phyloP scores from a whole-genome alignment of 768 basidiomycete genomes.

The Exsudoporus frostii region DNA sequence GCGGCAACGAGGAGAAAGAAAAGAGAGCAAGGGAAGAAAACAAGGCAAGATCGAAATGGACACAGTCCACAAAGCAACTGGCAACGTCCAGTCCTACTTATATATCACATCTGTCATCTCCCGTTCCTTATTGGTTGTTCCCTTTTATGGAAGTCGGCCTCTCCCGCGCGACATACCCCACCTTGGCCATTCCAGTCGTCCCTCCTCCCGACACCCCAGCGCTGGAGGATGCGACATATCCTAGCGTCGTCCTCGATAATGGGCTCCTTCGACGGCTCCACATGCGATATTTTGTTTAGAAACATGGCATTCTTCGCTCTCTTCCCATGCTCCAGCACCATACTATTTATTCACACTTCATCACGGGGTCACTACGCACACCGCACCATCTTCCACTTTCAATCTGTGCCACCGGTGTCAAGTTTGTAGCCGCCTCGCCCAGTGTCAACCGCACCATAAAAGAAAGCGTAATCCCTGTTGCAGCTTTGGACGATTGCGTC shows the following conservation, averaged over 20 bases:
- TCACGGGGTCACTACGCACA: background rate
- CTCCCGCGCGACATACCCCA: background rate
- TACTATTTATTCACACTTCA: background rate
- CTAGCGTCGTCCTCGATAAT: background rate
- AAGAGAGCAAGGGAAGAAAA: background rate
- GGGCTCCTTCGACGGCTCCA: background rate
- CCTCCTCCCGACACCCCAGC: background rate
- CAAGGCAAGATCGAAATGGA: slow-evolving; percentile 13
- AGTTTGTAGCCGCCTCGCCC: background rate
- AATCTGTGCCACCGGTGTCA: background rate
- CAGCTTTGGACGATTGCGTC: background rate
- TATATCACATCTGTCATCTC: background rate
- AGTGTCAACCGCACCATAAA: background rate
- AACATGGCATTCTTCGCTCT: background rate
- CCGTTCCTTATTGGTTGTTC: background rate
- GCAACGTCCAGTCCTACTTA: background rate
- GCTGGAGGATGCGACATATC: background rate
- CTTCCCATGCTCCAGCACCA: background rate
- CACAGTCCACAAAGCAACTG: slow-evolving; percentile 15
- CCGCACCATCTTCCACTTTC: background rate
- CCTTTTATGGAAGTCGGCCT: background rate
- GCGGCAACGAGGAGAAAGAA: background rate
- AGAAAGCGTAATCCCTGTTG: background rate
- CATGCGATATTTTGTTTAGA: background rate
- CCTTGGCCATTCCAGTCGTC: background rate